Conservation (phyloP, 176 grass and related monocot species). For the Rhynchospora breviuscula region DNA sequence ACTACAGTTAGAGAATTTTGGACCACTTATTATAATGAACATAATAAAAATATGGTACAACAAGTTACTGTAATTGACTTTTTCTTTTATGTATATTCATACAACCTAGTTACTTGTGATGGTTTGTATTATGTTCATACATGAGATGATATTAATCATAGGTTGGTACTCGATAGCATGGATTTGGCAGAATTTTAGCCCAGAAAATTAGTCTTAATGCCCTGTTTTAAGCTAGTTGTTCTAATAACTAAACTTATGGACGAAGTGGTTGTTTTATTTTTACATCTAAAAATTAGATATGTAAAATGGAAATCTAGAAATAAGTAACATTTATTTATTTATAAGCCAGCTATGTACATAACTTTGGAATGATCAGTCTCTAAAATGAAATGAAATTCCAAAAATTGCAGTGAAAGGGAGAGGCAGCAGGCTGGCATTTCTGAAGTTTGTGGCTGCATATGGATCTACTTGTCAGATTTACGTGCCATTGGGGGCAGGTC, state of each 20-base stretch:
- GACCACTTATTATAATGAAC: not conserved
- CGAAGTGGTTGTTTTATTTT: not conserved
- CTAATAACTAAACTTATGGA: not conserved
- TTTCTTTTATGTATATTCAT: not conserved
- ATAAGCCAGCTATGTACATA: not conserved
- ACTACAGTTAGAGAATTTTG: not conserved
- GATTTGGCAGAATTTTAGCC: not conserved
- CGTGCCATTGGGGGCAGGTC: conserved; percentile 56
- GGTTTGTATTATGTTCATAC: not conserved
- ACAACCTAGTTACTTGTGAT: not conserved
- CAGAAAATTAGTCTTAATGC: not conserved
- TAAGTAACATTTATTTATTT: not conserved
- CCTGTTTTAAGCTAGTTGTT: not conserved
- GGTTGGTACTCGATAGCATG: not conserved
- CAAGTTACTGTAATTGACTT: not conserved
- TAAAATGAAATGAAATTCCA: conserved; percentile 3
- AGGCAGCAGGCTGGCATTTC: conserved; percentile 65
- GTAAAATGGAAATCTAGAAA: not conserved
- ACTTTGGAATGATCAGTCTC: not conserved
- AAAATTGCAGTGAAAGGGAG: conserved; percentile 76
- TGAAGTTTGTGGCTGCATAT: conserved; percentile 63
- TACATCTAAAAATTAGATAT: not conserved
- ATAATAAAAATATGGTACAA: not conserved
- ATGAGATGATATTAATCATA: not conserved
- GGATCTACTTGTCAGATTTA: conserved; percentile 61